Evolutionary conservation across 805 yeast species (phyloP), one percentile per base, ranked within the genome.

Genomic region (Pichia gijzeniarum): DNA sequence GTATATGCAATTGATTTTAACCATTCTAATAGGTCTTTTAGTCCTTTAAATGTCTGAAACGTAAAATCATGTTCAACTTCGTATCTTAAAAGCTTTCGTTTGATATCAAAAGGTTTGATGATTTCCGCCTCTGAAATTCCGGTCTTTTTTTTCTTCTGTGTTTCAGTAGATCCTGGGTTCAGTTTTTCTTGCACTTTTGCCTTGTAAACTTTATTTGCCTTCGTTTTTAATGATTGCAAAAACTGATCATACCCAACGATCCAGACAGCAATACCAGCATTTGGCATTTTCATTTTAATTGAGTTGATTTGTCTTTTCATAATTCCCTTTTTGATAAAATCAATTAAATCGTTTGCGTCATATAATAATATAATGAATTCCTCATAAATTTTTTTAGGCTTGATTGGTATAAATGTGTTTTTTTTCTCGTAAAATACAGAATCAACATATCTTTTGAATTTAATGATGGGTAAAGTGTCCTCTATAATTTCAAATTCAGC

Each of bases 371-470:
- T 67, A 3, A 67, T 48, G 1, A 66, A 64, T 10, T 61, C 62
- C 54, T 82, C 89, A 5, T 67, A 64, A 1, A 68, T 48, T 2
- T 69, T 55, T 27, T 57, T 63, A 1, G 69, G 60, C 1, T 44
- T 64, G 40, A 74, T 65, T 0, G 90, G 90, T 9, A 76, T 68
- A 51, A 79, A 83, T 0, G 73, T 54, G 48, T 79, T 85, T 22
- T 67, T 65, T 1, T 56, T 56, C 9, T 63, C 50, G 53, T 77
- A 74, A 59, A 80, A 83, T 1, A 56, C 57, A 0, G 84, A 73
- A 18, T 61, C 66, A 5, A 73, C 68, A 16, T 63, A 63, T 35
- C 90, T 62, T 40, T 70, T 65, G 76, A 85, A 82, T 39, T 63
- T 60, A 2, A 82, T 69, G 3, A 72, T 44, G 0, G 83, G 83